Base-by-base conservation (phyloP, 768 basidiomycete species). In the Phaeolepiota aurea region DNA sequence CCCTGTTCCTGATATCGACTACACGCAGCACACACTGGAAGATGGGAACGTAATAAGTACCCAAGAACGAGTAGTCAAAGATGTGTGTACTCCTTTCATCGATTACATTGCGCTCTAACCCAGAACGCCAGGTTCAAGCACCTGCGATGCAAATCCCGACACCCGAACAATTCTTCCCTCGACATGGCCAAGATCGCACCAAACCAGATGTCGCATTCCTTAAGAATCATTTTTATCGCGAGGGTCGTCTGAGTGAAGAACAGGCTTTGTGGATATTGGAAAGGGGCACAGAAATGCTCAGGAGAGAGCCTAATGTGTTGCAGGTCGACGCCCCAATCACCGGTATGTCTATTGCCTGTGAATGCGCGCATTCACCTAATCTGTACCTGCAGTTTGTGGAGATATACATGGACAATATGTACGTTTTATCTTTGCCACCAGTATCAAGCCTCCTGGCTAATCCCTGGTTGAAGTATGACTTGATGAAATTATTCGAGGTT, bases 341-440 rank as follows among this genome's bases (percentile, higher is more conserved):
- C 43, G 90, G 93, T 93, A 47, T 45, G 75, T 58, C 15, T 40
- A 20, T 22, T 30, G 33, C 10, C 18, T 21, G 16, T 14, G 11
- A 20, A 21, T 30, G 20, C 21, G 15, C 36, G 14, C 32, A 11
- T 38, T 11, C 12, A 31, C 35, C 37, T 15, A 32, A 34, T 37
- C 38, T 42, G 40, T 41, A 21, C 14, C 42, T 15, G n/a, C 52
- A 91, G 90, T 92, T 25, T 98, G 94, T 60, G 96, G 94, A 36
- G 94, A 98, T 65, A 96, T 98, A 34, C 94, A 98, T 53, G 94
- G 94, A 1, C 94, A 99, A 88, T 99, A 99, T 66, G 94, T 96
- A 52, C 59, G 87, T 68, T 41, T 42, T 43, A 21, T 20, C 21
- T 40, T 19, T 32, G 7, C 15, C 33, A 7, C 12, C 7, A 35